Base-by-base conservation (phyloP, 306 rosid genomes). In the Carpinus fangiana region DNA sequence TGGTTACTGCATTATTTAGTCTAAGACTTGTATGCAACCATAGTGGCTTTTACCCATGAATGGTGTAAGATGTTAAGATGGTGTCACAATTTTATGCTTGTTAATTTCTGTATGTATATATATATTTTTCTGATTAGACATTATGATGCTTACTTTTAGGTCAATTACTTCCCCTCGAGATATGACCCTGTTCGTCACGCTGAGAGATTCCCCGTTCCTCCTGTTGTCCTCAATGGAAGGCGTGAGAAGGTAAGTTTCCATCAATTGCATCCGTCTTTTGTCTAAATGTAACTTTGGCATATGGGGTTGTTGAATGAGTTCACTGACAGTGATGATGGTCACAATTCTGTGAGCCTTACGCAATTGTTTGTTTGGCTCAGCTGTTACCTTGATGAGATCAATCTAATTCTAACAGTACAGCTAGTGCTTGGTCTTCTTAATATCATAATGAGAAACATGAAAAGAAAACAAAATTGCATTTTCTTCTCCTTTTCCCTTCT, bases 161-260 rank as follows among this genome's bases (percentile, higher is more conserved):
- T 94, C 45, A 87, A 94, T 72, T 94, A 94, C 89, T 94, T 94
- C 87, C 98, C 98, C 46, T 94, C 98, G 12, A 94, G 93, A 83
- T 85, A 80, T 67, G 96, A 94, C 77, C 75, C 97, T 64, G 93
- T 77, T 73, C 90, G 97, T 69, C 93, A 94, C 65, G 97, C 98
- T 48, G 95, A 94, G 87, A 82, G 5, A 70, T 80, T 66, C 84
- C 98, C 97, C 23, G 80, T 83, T 83, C 95, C 98, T 72, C 53
- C 93, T 65, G 73, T 73, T 72, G 69, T 79, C 60, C 20, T 4
- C 73, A 45, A 48, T 21, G 97, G 95, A 73, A 89, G 43, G 74
- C 96, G 97, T 82, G 98, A 94, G 56, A 90, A 41, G 98, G 98
- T 92, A 43, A 73, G 94, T 79, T 78, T 76, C 18, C 45, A 21